A percentile compares a stretch with the other conserved stretches of the same genome.
phyloP scores from a whole-genome alignment of 2,329 filamentous ascomycete species.

The Pseudogymnoascus pannorum region DNA sequence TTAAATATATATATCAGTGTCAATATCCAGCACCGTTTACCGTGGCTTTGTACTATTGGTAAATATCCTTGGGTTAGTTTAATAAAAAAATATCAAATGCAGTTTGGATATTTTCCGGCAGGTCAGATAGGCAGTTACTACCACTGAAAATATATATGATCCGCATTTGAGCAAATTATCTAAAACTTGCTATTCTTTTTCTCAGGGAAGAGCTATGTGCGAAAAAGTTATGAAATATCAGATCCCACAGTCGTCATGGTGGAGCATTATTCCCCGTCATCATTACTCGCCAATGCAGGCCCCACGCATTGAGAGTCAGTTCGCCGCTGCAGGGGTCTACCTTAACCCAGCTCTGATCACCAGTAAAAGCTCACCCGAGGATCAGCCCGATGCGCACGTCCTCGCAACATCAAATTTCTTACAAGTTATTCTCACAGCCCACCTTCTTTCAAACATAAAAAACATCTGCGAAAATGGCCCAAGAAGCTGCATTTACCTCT shows the following conservation, averaged over 20 bases:
- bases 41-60: neutral
- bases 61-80: neutral
- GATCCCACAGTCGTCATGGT: neutral
- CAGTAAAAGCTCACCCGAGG: neutral
- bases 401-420: conserved; percentile 5
- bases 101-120: no score
- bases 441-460: neutral
- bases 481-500: neutral
- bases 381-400: neutral
- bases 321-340: neutral
- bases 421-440: conserved; percentile 7
- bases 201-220: neutral
- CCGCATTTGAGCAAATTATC: neutral
- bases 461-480: neutral
- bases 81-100: neutral
- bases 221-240: neutral
- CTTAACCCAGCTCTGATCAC: conserved; percentile 2
- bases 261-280: neutral
- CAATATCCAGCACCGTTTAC: neutral
- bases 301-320: neutral
- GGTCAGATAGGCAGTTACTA: neutral
- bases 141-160: neutral
- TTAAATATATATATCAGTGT: neutral
- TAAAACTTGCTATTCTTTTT: neutral
- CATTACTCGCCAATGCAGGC: conserved; percentile 8